A percentile compares a stretch with the other conserved stretches of the same genome.
Evolutionary conservation across 2,329 filamentous ascomycete genomes (phyloP).

Genomic region (Pseudocercospora musae): DNA sequence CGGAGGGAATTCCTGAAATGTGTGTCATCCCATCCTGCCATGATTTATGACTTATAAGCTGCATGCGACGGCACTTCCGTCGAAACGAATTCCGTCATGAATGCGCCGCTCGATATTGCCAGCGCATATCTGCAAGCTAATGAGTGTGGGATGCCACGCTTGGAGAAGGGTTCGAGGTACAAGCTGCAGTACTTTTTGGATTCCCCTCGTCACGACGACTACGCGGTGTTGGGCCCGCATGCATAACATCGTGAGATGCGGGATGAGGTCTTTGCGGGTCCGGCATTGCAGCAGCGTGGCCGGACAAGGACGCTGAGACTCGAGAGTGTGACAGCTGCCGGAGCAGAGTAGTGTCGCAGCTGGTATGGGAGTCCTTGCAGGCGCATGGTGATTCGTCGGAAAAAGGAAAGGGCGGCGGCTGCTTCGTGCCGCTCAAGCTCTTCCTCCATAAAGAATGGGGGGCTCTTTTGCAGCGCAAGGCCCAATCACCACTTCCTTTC

Average conservation of each 20-base stretch:
- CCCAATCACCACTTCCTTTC: conserved; percentile 9
- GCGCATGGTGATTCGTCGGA: conserved; percentile 2
- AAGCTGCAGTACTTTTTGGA: background rate
- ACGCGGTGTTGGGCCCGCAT: conserved; percentile 10
- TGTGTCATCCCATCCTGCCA: background rate
- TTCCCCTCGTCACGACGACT: background rate
- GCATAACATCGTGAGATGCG: conserved; percentile 16
- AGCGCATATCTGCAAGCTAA: conserved; percentile 19
- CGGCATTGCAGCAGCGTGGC: background rate
- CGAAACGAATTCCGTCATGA: conserved; percentile 6
- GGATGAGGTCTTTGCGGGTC: conserved; percentile 8
- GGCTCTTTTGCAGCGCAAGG: background rate
- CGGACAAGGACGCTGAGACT: background rate
- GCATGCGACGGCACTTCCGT: background rate
- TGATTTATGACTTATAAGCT: background rate
- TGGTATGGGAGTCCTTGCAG: conserved; percentile 2
- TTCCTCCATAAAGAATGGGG: background rate
- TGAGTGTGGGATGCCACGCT: conserved; percentile 9
- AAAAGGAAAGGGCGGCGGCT: background rate
- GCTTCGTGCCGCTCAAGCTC: conserved; percentile 2
- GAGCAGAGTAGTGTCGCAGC: conserved; percentile 1
- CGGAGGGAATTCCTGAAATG: background rate
- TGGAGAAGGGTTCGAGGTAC: conserved; percentile 4
- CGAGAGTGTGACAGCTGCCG: background rate
- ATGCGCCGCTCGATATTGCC: conserved; percentile 11